Evolutionary conservation across 2,329 filamentous ascomycete species (phyloP).

Genomic region (Microdochium bolleyi): DNA sequence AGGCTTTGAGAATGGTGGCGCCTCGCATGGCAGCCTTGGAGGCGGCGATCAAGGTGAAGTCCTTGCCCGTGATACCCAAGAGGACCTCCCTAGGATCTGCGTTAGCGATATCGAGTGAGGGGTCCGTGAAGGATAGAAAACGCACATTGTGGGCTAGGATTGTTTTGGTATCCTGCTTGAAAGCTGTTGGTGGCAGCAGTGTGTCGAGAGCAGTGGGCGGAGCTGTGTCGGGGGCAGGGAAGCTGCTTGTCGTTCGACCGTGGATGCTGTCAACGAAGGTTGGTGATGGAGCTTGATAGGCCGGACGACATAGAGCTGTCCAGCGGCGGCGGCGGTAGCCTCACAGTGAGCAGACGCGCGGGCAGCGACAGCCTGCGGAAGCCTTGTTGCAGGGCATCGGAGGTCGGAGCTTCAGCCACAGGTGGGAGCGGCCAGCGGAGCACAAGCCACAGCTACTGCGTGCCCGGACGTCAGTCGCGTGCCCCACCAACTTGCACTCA

Average conservation of each 20-base stretch:
- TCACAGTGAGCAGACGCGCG: constrained; percentile 22
- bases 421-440: background rate
- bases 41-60: constrained; percentile 95
- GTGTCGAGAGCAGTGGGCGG: no score
- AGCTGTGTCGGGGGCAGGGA: background rate
- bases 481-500: no score
- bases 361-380: constrained; percentile 33
- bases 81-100: constrained; percentile 74
- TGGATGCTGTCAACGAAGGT: background rate
- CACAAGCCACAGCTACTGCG: constrained; percentile 13
- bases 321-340: background rate
- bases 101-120: constrained; percentile 3
- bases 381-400: constrained; percentile 5
- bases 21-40: constrained; percentile 98
- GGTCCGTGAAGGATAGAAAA: constrained; percentile 7
- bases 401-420: constrained; percentile 8
- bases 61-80: constrained; percentile 96
- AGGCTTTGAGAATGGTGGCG: constrained; percentile 87
- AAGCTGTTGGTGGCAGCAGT: background rate
- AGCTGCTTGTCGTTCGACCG: background rate
- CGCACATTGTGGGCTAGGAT: constrained; percentile 8
- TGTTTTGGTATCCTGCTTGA: background rate
- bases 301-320: constrained; percentile 2
- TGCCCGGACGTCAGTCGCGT: no score
- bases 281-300: constrained; percentile 1